These are phyloP conservation scores for Pholiota adiposa DNA, from an alignment of 1,284 basidiomycete species.

Conservation along the genomic window DNA sequence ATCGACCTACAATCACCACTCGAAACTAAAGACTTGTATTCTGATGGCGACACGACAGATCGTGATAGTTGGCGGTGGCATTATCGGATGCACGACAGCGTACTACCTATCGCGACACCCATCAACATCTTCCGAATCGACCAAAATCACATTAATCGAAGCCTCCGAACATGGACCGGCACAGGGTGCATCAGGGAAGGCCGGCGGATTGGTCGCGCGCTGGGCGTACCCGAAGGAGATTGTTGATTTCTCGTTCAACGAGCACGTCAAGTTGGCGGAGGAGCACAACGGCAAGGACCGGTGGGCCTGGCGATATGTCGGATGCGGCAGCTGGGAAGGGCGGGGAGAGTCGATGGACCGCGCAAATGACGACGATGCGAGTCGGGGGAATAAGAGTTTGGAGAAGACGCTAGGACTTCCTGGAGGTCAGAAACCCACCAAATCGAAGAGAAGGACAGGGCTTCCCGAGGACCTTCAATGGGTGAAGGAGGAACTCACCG, in stretches of 20 bases:
- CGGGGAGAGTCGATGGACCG: slow-evolving; percentile 40
- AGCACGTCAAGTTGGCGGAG: slow-evolving; percentile 81
- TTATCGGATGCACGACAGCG: slow-evolving; percentile 88
- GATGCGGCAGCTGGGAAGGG: slow-evolving; percentile 71
- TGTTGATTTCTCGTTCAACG: slow-evolving; percentile 75
- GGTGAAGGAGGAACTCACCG: slow-evolving; percentile 63
- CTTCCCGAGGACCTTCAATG: slow-evolving; percentile 67
- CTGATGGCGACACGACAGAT: slow-evolving; percentile 27
- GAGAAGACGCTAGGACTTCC: slow-evolving; percentile 60
- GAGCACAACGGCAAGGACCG: slow-evolving; percentile 72
- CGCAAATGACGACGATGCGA: slow-evolving; percentile 29
- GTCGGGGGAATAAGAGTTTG: slow-evolving; percentile 47
- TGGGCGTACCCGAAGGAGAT: slow-evolving; percentile 82
- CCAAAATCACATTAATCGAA: slow-evolving; percentile 75
- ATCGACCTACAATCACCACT: too few species aligned
- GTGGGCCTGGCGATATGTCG: slow-evolving; percentile 84
- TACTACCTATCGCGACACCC: slow-evolving; percentile 75
- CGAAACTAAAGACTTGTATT: neutral
- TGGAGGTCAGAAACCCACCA: slow-evolving; percentile 25
- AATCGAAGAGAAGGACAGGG: slow-evolving; percentile 37
- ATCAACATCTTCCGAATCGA: slow-evolving; percentile 41
- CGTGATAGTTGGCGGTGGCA: slow-evolving; percentile 54
- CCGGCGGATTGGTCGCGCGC: slow-evolving; percentile 88
- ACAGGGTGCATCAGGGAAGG: slow-evolving; percentile 87
- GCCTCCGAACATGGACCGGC: slow-evolving; percentile 69